Conservation (phyloP, 345 rosid species). For the Eucalyptus fibrosa region DNA sequence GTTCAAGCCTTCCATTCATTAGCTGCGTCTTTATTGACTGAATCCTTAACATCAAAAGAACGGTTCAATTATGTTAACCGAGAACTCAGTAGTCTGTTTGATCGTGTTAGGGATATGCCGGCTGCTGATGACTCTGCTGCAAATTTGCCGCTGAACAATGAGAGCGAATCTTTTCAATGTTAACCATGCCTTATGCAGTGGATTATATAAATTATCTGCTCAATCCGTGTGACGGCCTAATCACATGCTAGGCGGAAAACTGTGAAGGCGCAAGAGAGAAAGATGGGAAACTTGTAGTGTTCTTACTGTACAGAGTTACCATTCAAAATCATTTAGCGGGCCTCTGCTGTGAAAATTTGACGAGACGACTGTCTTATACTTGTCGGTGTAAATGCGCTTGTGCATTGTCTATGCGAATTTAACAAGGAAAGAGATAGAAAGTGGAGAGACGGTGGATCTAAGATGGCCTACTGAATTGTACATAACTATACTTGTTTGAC, state of each 20-base stretch:
- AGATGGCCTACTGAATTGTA: not conserved
- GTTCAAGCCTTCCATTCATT: constrained; percentile 57
- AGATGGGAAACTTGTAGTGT: not conserved
- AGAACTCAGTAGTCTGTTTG: constrained; percentile 46
- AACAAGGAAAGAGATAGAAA: not conserved
- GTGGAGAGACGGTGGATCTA: not conserved
- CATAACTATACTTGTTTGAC: not conserved
- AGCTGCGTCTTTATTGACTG: constrained; percentile 49
- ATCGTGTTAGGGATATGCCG: constrained; percentile 45
- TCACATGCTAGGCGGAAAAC: not conserved
- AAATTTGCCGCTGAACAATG: constrained; percentile 3
- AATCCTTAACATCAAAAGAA: constrained; percentile 51
- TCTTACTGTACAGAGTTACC: not conserved
- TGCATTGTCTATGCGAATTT: not conserved
- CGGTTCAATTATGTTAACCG: constrained; percentile 43
- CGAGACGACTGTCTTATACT: not conserved
- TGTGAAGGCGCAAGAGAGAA: not conserved
- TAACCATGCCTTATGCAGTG: not conserved
- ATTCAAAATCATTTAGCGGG: not conserved
- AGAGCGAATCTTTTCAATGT: not conserved
- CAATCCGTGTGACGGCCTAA: not conserved
- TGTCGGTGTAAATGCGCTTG: not conserved
- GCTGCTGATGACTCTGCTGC: constrained; percentile 16
- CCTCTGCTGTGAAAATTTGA: not conserved
- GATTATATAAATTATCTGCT: not conserved